phyloP scores from a whole-genome alignment of 2,329 filamentous ascomycete species.

The Fusarium sp. region DNA sequence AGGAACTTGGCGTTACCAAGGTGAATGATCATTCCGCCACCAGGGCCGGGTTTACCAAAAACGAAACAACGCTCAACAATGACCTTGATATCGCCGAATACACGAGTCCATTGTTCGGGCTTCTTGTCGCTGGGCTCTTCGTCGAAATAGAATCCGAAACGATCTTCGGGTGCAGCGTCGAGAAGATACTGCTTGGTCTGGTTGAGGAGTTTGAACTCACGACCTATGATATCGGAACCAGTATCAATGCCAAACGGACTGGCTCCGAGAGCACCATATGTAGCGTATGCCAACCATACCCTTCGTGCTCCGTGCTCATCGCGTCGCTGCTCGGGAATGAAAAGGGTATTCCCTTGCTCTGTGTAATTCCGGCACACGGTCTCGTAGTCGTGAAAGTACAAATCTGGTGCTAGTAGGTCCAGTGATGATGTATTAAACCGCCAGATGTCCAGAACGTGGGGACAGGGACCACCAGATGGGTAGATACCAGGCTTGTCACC shows the following conservation, averaged over 20 bases:
- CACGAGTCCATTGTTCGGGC: conserved; percentile 47
- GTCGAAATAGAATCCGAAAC: conserved; percentile 57
- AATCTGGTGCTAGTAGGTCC: conserved; percentile 62
- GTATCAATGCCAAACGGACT: conserved; percentile 59
- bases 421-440: conserved; percentile 56
- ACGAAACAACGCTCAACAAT: conserved; percentile 57
- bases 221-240: conserved; percentile 48
- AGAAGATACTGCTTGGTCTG: conserved; percentile 50
- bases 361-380: conserved; percentile 59
- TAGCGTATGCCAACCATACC: conserved; percentile 59
- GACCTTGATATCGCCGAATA: conserved; percentile 53
- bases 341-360: conserved; percentile 60
- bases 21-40: conserved; percentile 57
- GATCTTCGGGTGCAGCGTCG: conserved; percentile 48
- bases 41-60: conserved; percentile 56
- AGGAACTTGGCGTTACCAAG: conserved; percentile 54
- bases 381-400: conserved; percentile 64
- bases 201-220: conserved; percentile 52
- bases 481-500: conserved; percentile 54
- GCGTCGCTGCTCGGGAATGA: conserved; percentile 66
- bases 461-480: conserved; percentile 54
- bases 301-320: conserved; percentile 61
- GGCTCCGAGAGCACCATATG: conserved; percentile 55
- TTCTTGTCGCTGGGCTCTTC: conserved; percentile 46
- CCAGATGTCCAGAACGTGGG: conserved; percentile 57